Conservation (phyloP, 148 eudicot species). For the Heliamphora exappendiculata region DNA sequence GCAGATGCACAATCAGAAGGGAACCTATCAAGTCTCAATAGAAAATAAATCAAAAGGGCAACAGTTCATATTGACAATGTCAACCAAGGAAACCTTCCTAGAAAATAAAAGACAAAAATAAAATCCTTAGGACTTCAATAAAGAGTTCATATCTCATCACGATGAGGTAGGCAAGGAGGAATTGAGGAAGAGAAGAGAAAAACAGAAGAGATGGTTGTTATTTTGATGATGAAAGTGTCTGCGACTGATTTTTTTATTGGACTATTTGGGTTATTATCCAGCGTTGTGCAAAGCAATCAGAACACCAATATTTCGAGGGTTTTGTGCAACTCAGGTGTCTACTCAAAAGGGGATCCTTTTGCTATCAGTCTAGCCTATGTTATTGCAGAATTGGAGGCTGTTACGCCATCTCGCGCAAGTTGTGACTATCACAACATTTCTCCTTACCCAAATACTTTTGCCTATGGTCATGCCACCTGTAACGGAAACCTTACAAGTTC, state of each 20-base stretch:
- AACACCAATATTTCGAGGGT: conserved; percentile 22
- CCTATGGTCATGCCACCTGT: conserved; percentile 44
- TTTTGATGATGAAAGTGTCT: background rate
- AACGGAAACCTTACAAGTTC: conserved; percentile 24
- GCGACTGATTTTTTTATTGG: conserved; percentile 7
- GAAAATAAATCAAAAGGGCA: conserved; percentile 9
- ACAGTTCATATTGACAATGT: conserved; percentile 1
- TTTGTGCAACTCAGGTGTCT: conserved; percentile 27
- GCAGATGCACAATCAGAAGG: background rate
- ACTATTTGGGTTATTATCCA: conserved; percentile 2
- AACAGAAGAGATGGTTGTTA: conserved; percentile 9
- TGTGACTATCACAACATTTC: conserved; percentile 32
- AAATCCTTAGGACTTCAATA: background rate
- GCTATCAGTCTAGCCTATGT: conserved; percentile 31
- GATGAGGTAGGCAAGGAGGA: background rate
- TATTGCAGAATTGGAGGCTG: conserved; percentile 22
- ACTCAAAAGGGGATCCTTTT: conserved; percentile 34
- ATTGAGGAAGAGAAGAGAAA: background rate
- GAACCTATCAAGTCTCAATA: background rate
- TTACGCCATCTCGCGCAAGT: conserved; percentile 21
- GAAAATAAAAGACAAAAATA: background rate
- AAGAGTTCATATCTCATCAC: background rate
- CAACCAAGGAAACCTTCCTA: conserved; percentile 5
- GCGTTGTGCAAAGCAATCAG: conserved; percentile 19
- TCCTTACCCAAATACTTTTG: conserved; percentile 41